A percentile compares a stretch with the other conserved stretches of the same genome.
Evolutionary conservation across 768 basidiomycete species (phyloP).

Genomic region (Boletus tylopilopsis): DNA sequence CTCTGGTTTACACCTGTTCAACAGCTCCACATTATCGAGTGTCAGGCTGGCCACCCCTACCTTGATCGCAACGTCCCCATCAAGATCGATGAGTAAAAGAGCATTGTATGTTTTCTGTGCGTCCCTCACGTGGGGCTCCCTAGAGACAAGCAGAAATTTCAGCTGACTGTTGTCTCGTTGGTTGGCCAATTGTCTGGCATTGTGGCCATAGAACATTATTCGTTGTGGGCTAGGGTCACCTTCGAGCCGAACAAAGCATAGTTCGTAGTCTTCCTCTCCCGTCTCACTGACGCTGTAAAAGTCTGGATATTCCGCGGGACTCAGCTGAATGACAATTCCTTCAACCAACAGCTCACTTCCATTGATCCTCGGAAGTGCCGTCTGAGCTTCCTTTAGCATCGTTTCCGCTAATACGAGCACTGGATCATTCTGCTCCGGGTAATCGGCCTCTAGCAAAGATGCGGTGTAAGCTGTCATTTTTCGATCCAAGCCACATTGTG

Average conservation of each 20-base stretch:
- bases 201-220: background rate
- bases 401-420: background rate
- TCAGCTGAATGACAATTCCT: background rate
- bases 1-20: background rate
- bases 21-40: background rate
- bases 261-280: background rate
- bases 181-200: background rate
- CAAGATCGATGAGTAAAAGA: no score
- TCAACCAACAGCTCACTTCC: slow-evolving; percentile 5
- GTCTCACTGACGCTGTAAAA: background rate
- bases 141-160: background rate
- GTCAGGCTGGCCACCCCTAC: background rate
- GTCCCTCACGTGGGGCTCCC: background rate
- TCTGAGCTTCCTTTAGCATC: background rate
- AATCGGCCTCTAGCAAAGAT: background rate
- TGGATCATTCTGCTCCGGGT: background rate
- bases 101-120: background rate
- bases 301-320: background rate
- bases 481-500: background rate
- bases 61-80: background rate
- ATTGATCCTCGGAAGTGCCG: background rate
- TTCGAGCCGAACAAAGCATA: background rate
- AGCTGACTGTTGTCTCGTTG: background rate
- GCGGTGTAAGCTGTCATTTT: background rate
- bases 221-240: background rate